Evolutionary conservation across 345 rosid species (phyloP).

Genomic region (Nephelium lappaceum): DNA sequence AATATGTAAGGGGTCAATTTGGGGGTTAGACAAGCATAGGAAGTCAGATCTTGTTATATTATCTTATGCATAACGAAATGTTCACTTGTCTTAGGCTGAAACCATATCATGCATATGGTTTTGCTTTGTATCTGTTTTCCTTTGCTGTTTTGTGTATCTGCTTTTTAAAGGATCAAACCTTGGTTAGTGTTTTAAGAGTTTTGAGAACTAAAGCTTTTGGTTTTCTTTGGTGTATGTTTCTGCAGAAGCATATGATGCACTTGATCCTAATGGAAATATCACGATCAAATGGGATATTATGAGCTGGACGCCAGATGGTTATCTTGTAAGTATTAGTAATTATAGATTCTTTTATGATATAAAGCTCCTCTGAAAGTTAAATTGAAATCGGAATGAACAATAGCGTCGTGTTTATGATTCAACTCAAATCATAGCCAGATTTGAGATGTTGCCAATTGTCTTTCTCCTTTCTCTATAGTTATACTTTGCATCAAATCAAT

Average conservation of each 20-base stretch:
- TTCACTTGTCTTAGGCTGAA: slow-evolving; percentile 7
- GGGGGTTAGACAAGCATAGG: background rate
- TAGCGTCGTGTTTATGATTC: background rate
- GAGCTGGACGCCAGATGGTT: slow-evolving; percentile 94
- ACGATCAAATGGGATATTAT: slow-evolving; percentile 95
- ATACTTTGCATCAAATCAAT: background rate
- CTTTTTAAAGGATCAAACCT: background rate
- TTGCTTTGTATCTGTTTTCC: slow-evolving; percentile 10
- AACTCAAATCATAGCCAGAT: background rate
- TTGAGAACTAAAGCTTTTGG: slow-evolving; percentile 23
- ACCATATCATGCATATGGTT: background rate
- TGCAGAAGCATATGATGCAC: slow-evolving; percentile 90
- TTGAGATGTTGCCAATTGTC: background rate
- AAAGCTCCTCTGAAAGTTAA: background rate
- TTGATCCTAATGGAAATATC: slow-evolving; percentile 90
- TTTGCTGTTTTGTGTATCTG: background rate
- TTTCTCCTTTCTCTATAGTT: background rate
- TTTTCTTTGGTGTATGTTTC: slow-evolving; percentile 5
- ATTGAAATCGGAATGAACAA: background rate
- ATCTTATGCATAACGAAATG: background rate
- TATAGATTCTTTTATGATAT: background rate
- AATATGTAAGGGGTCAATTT: background rate
- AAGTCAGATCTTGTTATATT: background rate
- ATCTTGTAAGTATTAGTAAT: slow-evolving; percentile 67
- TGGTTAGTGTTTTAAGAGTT: background rate